A percentile compares a stretch with the other conserved stretches of the same genome.
phyloP scores from a whole-genome alignment of 2,329 filamentous ascomycete species.

The Thielaviopsis punctulata region DNA sequence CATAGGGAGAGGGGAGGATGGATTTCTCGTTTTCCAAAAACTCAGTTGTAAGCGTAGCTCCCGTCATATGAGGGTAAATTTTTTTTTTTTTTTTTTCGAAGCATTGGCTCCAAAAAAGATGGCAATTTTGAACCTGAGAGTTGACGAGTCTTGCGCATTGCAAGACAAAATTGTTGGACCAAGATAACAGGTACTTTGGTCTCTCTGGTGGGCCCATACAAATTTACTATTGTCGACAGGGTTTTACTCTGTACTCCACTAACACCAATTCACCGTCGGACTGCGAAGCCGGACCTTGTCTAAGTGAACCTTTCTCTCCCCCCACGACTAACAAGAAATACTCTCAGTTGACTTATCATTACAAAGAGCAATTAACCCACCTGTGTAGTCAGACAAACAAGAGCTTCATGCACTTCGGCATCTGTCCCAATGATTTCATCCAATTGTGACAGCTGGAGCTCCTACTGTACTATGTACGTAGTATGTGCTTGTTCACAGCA shows the following conservation, averaged over 20 bases:
- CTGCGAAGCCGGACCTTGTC: conserved; percentile 11
- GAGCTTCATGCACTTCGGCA: neutral
- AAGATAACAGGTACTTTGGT: neutral
- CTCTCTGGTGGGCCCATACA: neutral
- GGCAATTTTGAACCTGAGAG: neutral
- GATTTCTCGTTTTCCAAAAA: neutral
- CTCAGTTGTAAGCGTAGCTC: neutral
- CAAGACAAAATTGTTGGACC: neutral
- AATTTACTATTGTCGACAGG: neutral
- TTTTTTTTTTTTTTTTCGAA: neutral
- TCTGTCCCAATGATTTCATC: neutral
- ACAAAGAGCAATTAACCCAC: no score
- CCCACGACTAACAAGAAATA: neutral
- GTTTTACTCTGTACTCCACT: conserved; percentile 1
- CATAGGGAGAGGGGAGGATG: neutral
- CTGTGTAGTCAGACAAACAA: neutral
- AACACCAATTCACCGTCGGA: conserved; percentile 5
- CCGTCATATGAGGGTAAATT: no score
- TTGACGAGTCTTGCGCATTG: neutral
- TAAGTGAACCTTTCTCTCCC: neutral
- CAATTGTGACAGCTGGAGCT: neutral
- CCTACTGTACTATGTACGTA: neutral
- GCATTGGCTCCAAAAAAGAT: neutral
- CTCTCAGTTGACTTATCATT: no score
- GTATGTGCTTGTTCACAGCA: no score